Evolutionary conservation across 2,329 filamentous ascomycete species (phyloP).

Genomic region (Trichoderma sp.): DNA sequence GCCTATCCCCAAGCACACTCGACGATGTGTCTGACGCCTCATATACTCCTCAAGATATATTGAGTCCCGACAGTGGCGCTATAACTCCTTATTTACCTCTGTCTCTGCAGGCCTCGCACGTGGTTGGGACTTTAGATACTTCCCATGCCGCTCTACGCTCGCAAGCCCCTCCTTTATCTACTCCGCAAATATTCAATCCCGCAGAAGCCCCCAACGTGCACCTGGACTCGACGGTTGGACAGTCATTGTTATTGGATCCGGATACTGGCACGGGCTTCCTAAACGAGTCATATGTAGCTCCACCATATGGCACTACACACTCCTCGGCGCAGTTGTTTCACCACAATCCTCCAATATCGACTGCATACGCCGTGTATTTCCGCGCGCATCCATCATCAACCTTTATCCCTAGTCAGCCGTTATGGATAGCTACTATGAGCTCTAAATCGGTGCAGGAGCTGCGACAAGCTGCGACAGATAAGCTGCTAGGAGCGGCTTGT

Average conservation of each 20-base stretch:
- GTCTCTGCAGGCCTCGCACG: conserved; percentile 30
- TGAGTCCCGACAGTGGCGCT: conserved; percentile 29
- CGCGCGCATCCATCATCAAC: conserved; percentile 67
- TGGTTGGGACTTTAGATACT: conserved; percentile 27
- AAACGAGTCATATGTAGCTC: conserved; percentile 37
- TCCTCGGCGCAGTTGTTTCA: conserved; percentile 33
- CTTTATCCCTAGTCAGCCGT: conserved; percentile 50
- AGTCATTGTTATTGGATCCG: conserved; percentile 44
- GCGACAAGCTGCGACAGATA: conserved; percentile 60
- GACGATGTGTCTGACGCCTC: conserved; percentile 32
- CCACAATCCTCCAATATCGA: conserved; percentile 29
- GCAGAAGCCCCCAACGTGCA: conserved; percentile 31
- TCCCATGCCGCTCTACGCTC: conserved; percentile 29
- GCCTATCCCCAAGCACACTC: conserved; percentile 30
- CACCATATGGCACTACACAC: conserved; percentile 33
- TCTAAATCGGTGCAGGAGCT: conserved; percentile 62
- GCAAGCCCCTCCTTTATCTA: conserved; percentile 27
- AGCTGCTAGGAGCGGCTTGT: conserved; percentile 61
- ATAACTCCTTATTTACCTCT: conserved; percentile 30
- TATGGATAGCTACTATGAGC: conserved; percentile 68
- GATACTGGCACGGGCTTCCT: conserved; percentile 43
- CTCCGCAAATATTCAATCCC: conserved; percentile 32
- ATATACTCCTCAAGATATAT: conserved; percentile 30
- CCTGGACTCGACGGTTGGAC: conserved; percentile 41
- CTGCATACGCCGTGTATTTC: conserved; percentile 63